phyloP scores from a whole-genome alignment of 257 asterid genomes.

The Anisodus acutangulus region DNA sequence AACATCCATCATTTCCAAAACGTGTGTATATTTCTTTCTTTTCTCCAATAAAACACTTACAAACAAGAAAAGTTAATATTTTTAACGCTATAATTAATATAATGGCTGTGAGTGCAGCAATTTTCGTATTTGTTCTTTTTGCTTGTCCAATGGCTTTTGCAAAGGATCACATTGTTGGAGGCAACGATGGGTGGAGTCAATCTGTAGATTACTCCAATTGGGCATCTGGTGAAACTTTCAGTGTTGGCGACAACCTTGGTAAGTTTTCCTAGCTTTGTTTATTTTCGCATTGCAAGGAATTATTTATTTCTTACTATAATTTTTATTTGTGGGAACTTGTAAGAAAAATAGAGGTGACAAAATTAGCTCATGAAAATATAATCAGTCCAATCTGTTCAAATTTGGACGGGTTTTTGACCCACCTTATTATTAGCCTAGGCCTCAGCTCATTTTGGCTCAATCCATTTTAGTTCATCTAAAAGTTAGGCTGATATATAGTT shows the following conservation, averaged over 20 bases:
- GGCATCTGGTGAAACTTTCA: conserved; percentile 52
- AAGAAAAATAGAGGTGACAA: no score
- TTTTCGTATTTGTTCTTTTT: conserved; percentile 36
- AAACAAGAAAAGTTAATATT: not conserved
- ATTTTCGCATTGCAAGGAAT: not conserved
- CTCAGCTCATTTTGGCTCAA: no score
- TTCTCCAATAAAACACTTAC: not conserved
- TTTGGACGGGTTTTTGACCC: no score
- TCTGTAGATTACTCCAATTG: conserved; percentile 44
- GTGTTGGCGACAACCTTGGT: conserved; percentile 57
- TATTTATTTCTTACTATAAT: no score
- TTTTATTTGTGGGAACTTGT: no score
- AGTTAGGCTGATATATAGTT: no score
- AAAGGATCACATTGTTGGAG: conserved; percentile 58
- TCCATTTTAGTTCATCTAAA: no score
- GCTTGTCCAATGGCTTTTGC: conserved; percentile 50
- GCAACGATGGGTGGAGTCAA: conserved; percentile 48
- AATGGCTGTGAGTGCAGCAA: conserved; percentile 41
- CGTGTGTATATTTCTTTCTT: not conserved
- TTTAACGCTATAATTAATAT: not conserved
- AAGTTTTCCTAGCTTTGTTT: conserved; percentile 32
- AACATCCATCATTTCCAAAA: not conserved
- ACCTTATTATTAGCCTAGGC: no score
- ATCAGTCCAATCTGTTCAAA: no score
- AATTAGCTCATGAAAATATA: no score